phyloP scores from a whole-genome alignment of 2,329 filamentous ascomycete genomes.

The Ilyonectria robusta region DNA sequence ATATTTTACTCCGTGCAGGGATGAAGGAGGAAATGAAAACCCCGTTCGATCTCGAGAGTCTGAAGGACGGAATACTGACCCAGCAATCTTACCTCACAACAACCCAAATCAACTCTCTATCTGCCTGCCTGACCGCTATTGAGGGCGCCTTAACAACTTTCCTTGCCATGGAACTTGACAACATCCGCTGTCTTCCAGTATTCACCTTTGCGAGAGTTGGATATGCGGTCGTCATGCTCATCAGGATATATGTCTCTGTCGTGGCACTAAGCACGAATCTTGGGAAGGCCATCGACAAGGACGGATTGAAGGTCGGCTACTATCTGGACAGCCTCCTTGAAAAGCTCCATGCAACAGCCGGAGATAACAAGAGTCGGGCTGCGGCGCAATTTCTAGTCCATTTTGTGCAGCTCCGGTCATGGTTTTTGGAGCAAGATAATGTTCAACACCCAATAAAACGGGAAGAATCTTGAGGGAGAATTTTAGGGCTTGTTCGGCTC shows the following conservation, averaged over 20 bases:
- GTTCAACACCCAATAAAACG: no score
- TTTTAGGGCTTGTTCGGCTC: no score
- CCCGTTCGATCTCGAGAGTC: neutral
- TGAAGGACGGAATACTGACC: neutral
- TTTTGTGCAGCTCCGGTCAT: neutral
- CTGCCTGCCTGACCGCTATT: neutral
- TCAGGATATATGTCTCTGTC: no score
- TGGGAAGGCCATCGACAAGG: no score
- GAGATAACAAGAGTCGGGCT: no score
- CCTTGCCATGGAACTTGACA: neutral
- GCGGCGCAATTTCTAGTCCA: no score
- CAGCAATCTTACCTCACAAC: neutral
- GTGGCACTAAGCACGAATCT: no score
- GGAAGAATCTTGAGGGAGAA: no score
- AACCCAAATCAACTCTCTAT: neutral
- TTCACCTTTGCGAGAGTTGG: neutral
- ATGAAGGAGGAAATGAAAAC: neutral
- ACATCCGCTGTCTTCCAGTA: neutral
- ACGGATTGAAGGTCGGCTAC: no score
- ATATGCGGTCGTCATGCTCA: neutral
- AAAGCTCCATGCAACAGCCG: no score
- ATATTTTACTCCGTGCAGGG: neutral
- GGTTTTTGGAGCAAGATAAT: neutral
- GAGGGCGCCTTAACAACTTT: neutral
- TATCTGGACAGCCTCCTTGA: no score